Base-by-base conservation (phyloP, 306 rosid species). In the Hippophae gyantsensis region DNA sequence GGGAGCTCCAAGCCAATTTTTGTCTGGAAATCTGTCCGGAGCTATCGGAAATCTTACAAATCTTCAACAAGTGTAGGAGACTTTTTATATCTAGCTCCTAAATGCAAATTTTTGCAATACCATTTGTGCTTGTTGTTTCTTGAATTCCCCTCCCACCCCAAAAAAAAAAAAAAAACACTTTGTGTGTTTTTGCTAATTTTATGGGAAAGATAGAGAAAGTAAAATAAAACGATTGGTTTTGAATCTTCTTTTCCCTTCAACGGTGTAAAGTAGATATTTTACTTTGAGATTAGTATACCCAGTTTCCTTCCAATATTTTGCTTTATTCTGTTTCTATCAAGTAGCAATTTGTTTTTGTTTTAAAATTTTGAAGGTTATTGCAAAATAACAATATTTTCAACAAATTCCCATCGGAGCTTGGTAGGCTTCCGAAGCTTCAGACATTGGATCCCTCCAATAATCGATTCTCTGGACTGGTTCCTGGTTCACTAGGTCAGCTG, bases 1-100 rank as follows among this genome's bases (percentile, higher is more conserved):
- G 25, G 98, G 98, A 73, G 98, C 95, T 56, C 95, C 98, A 3
- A 92, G 96, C 50, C 98, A 87, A 66, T 83, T 83, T 71, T 87
- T 92, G 6, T 92, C 98, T 18, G 98, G 98, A 68, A 79, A 81
- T 61, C 59, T 92, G n/a, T 83, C 95, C 46, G 70, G 79, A 2
- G 76, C 93, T 11, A 73, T 92, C 56, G 81, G 77, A 49, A 87
- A 92, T 69, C 89, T 92, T 26, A 87, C 98, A 5, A 85, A 87
- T 73, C 93, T 92, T 62, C 76, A 86, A 59, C 98, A 92, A 92
- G 85, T 85, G 98, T 92, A 65, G 70, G 94, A 10, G 47, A 61
- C 43, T 60, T 27, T 1, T 1, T 27, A 27, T 50, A 38, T 44
- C 61, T 62, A 18, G 43, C 23, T 27, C 9, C 10, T 8, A 26